These are phyloP conservation scores for Penicillium desertorum DNA, from an alignment of 495 filamentous ascomycete genomes.

Conservation along the genomic window DNA sequence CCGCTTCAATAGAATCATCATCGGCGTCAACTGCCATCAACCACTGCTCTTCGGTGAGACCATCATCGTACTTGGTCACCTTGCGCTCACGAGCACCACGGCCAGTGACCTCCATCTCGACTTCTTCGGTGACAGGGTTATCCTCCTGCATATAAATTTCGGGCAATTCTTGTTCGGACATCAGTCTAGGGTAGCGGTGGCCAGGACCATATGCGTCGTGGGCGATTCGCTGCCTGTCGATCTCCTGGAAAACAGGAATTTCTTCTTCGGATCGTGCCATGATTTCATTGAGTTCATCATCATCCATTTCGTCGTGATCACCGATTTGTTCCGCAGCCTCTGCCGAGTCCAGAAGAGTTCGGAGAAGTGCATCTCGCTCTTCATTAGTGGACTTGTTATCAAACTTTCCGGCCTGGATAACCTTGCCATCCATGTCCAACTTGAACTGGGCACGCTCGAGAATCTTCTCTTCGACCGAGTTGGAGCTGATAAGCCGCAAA, in stretches of 20 bases:
- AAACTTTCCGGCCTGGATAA: conserved; percentile 98
- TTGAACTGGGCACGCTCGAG: conserved; percentile 96
- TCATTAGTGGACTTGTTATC: conserved; percentile 99
- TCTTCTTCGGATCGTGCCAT: conserved; percentile 77
- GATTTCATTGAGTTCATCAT: conserved; percentile 92
- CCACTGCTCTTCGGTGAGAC: conserved; percentile 98
- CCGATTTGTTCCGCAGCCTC: conserved; percentile 77
- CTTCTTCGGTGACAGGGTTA: conserved; percentile 75
- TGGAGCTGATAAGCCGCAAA: conserved; percentile 88
- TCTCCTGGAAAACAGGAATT: conserved; percentile 63
- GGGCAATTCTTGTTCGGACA: conserved; percentile 85
- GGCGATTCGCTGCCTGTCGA: conserved; percentile 71
- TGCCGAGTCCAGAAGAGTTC: conserved; percentile 86
- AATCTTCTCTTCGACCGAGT: conserved; percentile 98
- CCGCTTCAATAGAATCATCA: conserved; percentile 90
- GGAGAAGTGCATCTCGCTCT: conserved; percentile 91
- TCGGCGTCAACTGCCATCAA: conserved; percentile 88
- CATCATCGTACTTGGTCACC: conserved; percentile 92
- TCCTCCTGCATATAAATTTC: conserved; percentile 91
- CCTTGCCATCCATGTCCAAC: conserved; percentile 98
- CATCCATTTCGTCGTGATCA: conserved; percentile 90
- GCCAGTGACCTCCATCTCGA: conserved; percentile 72
- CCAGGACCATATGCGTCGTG: conserved; percentile 68
- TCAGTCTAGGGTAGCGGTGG: conserved; percentile 69
- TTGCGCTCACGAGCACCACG: conserved; percentile 93